Percentiles rank a stretch among this genome's conserved stretches.
Evolutionary conservation across 805 yeast genomes (phyloP).

Genomic region (Candida ascalaphidarum): DNA sequence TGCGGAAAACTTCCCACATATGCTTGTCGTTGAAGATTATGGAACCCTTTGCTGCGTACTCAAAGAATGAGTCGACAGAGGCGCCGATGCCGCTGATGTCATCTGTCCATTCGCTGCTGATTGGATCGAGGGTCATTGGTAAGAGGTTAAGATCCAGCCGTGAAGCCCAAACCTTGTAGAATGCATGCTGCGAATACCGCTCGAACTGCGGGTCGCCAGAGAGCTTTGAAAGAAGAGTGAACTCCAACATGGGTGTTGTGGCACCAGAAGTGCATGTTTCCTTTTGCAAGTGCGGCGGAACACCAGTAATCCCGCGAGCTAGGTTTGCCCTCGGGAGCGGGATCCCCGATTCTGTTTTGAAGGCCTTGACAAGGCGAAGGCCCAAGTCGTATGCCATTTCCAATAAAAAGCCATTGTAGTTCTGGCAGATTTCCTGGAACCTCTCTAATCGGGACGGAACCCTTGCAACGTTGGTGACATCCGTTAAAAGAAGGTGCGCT

Average conservation of each 20-base stretch:
- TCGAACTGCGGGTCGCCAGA: constrained; percentile 73
- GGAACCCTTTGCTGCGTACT: constrained; percentile 73
- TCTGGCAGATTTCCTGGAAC: constrained; percentile 11
- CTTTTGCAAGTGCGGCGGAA: constrained; percentile 36
- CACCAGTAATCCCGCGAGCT: constrained; percentile 36
- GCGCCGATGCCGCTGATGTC: constrained; percentile 79
- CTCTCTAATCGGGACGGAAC: constrained; percentile 23
- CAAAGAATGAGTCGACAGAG: constrained; percentile 84
- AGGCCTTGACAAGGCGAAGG: constrained; percentile 60
- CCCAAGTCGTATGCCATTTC: constrained; percentile 71
- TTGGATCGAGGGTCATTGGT: constrained; percentile 71
- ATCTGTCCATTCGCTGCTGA: constrained; percentile 46
- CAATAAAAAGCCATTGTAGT: constrained; percentile 68
- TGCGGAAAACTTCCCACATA: constrained; percentile 47
- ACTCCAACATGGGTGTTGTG: constrained; percentile 73
- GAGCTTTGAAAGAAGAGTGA: constrained; percentile 63
- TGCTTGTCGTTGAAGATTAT: constrained; percentile 58
- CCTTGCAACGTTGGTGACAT: constrained; percentile 7
- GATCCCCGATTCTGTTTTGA: constrained; percentile 50
- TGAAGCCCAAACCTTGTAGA: constrained; percentile 61
- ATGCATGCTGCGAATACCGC: constrained; percentile 49
- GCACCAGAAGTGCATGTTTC: constrained; percentile 90
- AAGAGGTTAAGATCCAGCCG: constrained; percentile 55
- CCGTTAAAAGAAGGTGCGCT: constrained; percentile 50
- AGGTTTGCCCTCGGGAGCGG: constrained; percentile 81